Percentiles rank a stretch among this genome's conserved stretches.
phyloP scores from a whole-genome alignment of 495 filamentous ascomycete species.

The Penicillium canescens region DNA sequence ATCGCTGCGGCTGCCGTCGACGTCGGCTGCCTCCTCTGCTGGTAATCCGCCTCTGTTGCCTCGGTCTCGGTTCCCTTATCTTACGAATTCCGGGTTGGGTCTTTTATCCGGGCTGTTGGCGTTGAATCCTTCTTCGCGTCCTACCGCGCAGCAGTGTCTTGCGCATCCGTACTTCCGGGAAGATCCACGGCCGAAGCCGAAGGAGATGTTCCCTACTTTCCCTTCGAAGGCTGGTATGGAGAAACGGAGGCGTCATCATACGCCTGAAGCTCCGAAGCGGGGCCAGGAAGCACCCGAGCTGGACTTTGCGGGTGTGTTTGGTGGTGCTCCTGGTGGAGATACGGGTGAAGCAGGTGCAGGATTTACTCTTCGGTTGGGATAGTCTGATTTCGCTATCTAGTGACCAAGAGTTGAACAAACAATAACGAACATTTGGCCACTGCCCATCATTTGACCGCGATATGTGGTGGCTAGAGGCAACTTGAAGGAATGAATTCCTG shows the following conservation, averaged over 20 bases:
- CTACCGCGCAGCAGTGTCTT: slow-evolving; percentile 69
- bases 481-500: too few relatives aligned
- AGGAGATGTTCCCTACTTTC: slow-evolving; percentile 88
- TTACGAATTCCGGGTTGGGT: slow-evolving; percentile 71
- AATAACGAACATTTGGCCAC: too few relatives aligned
- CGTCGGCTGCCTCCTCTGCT: slow-evolving; percentile 25
- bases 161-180: slow-evolving; percentile 84
- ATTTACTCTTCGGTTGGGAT: slow-evolving; percentile 74
- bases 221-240: slow-evolving; percentile 94
- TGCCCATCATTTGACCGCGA: too few relatives aligned
- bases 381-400: slow-evolving; percentile 1
- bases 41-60: slow-evolving; percentile 36
- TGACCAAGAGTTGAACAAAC: too few relatives aligned
- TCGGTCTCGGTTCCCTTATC: slow-evolving; percentile 75
- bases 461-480: too few relatives aligned
- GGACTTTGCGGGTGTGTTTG: slow-evolving; percentile 73
- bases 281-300: slow-evolving; percentile 69
- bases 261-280: slow-evolving; percentile 82
- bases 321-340: slow-evolving; percentile 70
- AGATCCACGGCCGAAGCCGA: slow-evolving; percentile 82
- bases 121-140: slow-evolving; percentile 72
- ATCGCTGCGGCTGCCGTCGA: slow-evolving; percentile 72
- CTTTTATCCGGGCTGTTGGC: slow-evolving; percentile 70
- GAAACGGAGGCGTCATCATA: slow-evolving; percentile 68
- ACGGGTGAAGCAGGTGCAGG: slow-evolving; percentile 78